A percentile compares a stretch with the other conserved stretches of the same genome.
phyloP scores from a whole-genome alignment of 805 yeast species.

The Metschnikowia matae region DNA sequence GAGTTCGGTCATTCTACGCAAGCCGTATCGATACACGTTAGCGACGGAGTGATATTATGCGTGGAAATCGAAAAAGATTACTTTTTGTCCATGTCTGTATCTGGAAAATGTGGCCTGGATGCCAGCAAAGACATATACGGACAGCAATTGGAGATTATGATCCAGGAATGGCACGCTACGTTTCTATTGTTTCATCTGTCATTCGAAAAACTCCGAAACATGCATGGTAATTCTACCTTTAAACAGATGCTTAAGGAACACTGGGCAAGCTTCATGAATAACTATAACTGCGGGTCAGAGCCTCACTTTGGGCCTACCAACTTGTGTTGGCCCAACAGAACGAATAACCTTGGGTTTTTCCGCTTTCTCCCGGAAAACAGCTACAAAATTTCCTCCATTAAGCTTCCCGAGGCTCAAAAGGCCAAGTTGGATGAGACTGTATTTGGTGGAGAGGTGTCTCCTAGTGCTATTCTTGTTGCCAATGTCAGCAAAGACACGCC shows the following conservation, averaged over 20 bases:
- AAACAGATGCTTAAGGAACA: slow-evolving; percentile 18
- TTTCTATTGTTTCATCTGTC: slow-evolving; percentile 29
- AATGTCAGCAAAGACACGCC: slow-evolving; percentile 23
- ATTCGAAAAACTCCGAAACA: slow-evolving; percentile 15
- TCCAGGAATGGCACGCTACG: slow-evolving; percentile 20
- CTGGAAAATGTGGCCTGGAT: slow-evolving; percentile 12
- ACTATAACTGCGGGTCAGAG: slow-evolving; percentile 22
- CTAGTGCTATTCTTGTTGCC: slow-evolving; percentile 28
- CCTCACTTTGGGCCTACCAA: slow-evolving; percentile 18
- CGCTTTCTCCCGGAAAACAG: slow-evolving; percentile 25
- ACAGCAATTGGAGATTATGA: slow-evolving; percentile 24
- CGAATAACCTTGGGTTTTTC: slow-evolving; percentile 35
- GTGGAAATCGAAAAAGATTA: slow-evolving; percentile 24
- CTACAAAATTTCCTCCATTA: slow-evolving; percentile 29
- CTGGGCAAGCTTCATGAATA: slow-evolving; percentile 28
- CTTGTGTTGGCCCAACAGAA: slow-evolving; percentile 33
- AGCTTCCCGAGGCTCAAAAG: slow-evolving; percentile 12
- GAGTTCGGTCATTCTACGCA: slow-evolving; percentile 19
- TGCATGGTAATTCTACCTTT: slow-evolving; percentile 18
- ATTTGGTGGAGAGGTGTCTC: slow-evolving; percentile 5
- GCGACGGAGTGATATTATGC: slow-evolving; percentile 25
- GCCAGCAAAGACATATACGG: slow-evolving; percentile 19
- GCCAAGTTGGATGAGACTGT: slow-evolving; percentile 21
- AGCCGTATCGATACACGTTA: slow-evolving; percentile 23
- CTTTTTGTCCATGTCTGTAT: slow-evolving; percentile 26